phyloP scores from a whole-genome alignment of 1,284 basidiomycete genomes.

The Fistulina hepatica region DNA sequence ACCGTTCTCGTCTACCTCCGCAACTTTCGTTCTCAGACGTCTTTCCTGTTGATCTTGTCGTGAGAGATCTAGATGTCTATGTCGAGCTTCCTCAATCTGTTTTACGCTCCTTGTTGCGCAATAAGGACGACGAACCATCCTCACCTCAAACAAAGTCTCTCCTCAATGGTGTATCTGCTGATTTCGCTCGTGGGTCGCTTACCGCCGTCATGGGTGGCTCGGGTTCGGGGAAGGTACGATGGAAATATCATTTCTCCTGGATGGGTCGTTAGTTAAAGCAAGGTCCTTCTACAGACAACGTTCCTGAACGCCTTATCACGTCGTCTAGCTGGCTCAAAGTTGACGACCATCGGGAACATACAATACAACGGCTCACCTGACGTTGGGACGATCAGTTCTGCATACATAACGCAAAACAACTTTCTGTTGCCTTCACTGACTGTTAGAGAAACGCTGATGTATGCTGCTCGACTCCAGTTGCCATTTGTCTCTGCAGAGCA shows the following conservation, averaged over 20 bases:
- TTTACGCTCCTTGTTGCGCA: neutral
- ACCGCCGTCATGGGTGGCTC: conserved; percentile 13
- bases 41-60: neutral
- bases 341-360: conserved; percentile 10
- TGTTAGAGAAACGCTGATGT: conserved; percentile 38
- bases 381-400: conserved; percentile 12
- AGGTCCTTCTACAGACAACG: conserved; percentile 9
- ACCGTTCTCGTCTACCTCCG: too few relatives aligned
- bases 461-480: conserved; percentile 35
- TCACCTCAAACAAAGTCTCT: too few relatives aligned
- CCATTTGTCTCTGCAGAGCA: conserved; percentile 27
- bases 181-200: too few relatives aligned
- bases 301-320: conserved; percentile 13
- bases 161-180: too few relatives aligned
- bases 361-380: conserved; percentile 10
- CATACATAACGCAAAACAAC: conserved; percentile 12
- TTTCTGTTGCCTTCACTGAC: conserved; percentile 12
- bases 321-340: conserved; percentile 8
- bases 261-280: too few relatives aligned
- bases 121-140: too few relatives aligned
- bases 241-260: neutral
- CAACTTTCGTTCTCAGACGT: neutral
- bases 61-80: neutral
- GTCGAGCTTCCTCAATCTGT: neutral
- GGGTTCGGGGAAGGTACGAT: conserved; percentile 7